phyloP scores from a whole-genome alignment of 176 grass and related monocot genomes.

The Oryza glaberrima region DNA sequence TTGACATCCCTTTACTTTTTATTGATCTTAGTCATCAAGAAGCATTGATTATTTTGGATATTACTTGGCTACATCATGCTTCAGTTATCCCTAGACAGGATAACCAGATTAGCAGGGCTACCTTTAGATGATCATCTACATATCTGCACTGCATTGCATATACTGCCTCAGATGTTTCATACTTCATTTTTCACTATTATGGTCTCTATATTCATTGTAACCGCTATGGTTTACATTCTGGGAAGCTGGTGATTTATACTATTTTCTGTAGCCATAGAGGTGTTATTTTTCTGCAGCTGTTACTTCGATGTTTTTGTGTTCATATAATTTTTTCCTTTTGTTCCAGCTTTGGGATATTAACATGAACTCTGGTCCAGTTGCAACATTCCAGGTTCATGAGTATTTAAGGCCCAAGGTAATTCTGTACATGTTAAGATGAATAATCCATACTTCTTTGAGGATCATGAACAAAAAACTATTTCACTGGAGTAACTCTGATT shows the following conservation, averaged over 20 bases:
- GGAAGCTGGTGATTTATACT: neutral
- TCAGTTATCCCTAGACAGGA: neutral
- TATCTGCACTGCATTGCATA: constrained; percentile 20
- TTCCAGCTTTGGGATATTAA: constrained; percentile 96
- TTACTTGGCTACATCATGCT: constrained; percentile 3
- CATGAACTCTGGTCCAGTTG: constrained; percentile 92
- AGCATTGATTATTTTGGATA: constrained; percentile 6
- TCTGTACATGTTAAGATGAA: constrained; percentile 43
- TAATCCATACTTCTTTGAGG: constrained; percentile 20
- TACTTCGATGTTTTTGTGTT: constrained; percentile 2
- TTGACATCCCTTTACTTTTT: neutral
- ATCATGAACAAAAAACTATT: constrained; percentile 14
- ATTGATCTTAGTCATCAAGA: neutral
- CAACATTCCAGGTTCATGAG: constrained; percentile 91
- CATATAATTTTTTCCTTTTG: constrained; percentile 27
- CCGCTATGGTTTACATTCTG: constrained; percentile 14
- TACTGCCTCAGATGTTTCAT: neutral
- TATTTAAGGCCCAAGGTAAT: constrained; percentile 97
- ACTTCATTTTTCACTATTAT: neutral
- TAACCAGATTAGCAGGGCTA: constrained; percentile 19
- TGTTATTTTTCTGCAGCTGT: constrained; percentile 30
- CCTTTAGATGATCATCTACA: constrained; percentile 5
- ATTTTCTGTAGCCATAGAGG: neutral
- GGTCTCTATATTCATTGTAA: constrained; percentile 29
- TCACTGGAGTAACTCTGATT: constrained; percentile 26